Base-by-base conservation (phyloP, 2,329 filamentous ascomycete genomes). In the Aureobasidium sp. region DNA sequence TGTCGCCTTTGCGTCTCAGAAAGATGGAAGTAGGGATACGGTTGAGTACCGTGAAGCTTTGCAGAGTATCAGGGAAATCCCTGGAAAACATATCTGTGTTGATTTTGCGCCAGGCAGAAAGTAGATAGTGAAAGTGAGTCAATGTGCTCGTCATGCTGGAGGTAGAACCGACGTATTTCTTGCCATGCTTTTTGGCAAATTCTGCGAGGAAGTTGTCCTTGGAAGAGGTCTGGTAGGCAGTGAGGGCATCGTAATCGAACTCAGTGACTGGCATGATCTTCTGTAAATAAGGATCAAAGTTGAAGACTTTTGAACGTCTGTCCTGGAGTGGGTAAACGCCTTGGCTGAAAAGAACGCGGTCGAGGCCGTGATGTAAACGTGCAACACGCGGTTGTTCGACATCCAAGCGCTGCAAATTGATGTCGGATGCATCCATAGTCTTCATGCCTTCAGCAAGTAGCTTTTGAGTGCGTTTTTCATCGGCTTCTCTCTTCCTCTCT, bases 241-340 rank as follows among this genome's bases (percentile, higher is more conserved):
- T 90, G 60, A 99, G 75, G 3, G 91, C 87, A 63, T 89, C 83
- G 73, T 96, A 99, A 70, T 99, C 90, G 70, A 99, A 99, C 70
- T 99, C 90, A 2, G 84, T 79, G 17, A 94, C 87, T 1, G 94
- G 92, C 91, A 97, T 97, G 68, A 99, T 95, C 58, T 86, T 86
- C 64, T 91, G 85, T 22, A 99, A 82, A 70, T 97, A 97, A 0
- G 95, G 94, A 71, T 99, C 93, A 69, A 99, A 99, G 73, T 99
- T 99, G 81, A 86, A 99, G 7, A 97, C 91, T 20, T 86, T 83
- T 42, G 93, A 91, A 63, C 90, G 84, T 27, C 88, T 86, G 72
- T 99, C 94, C 74, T 96, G 92, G 57, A 99, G 82, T 56, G 90
- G 87, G 73, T 97, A 96, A 41, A 97, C 90, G 25, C 94, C 92